Percentiles rank a stretch among this genome's conserved stretches.
phyloP scores from a whole-genome alignment of 2,329 filamentous ascomycete genomes.

The Elsinoe perseae region DNA sequence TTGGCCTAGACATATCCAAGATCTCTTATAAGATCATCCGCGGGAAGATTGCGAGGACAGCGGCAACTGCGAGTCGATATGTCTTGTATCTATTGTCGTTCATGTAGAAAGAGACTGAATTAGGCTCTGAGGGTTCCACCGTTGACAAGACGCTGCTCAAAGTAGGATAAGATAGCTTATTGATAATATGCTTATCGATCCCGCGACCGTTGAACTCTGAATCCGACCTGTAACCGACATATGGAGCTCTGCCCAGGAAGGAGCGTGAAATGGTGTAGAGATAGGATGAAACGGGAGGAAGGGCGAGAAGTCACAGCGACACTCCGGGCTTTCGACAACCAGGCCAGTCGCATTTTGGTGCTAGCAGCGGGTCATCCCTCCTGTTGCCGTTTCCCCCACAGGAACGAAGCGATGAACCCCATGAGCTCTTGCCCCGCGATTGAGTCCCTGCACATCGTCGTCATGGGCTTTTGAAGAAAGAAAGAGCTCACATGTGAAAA shows the following conservation, averaged over 20 bases:
- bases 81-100: not conserved
- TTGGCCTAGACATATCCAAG: not conserved
- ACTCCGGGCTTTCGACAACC: not conserved
- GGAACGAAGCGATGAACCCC: not conserved
- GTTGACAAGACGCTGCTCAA: slow-evolving; percentile 9
- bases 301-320: not conserved
- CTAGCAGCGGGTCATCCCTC: not conserved
- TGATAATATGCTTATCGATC: slow-evolving; percentile 12
- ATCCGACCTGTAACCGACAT: not conserved
- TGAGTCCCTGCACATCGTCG: not conserved
- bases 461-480: not conserved
- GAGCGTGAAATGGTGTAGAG: not conserved
- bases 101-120: not conserved
- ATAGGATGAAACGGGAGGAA: not conserved
- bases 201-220: not conserved
- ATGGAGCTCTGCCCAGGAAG: not conserved
- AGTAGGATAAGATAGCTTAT: slow-evolving; percentile 8
- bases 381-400: not conserved
- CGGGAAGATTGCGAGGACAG: not conserved
- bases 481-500: not conserved
- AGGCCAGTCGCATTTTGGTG: not conserved
- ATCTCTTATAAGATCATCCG: not conserved
- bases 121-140: not conserved
- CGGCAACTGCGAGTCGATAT: not conserved
- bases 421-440: slow-evolving; percentile 1